Evolutionary conservation across 768 basidiomycete species (phyloP).

Genomic region (Trametes maxima): DNA sequence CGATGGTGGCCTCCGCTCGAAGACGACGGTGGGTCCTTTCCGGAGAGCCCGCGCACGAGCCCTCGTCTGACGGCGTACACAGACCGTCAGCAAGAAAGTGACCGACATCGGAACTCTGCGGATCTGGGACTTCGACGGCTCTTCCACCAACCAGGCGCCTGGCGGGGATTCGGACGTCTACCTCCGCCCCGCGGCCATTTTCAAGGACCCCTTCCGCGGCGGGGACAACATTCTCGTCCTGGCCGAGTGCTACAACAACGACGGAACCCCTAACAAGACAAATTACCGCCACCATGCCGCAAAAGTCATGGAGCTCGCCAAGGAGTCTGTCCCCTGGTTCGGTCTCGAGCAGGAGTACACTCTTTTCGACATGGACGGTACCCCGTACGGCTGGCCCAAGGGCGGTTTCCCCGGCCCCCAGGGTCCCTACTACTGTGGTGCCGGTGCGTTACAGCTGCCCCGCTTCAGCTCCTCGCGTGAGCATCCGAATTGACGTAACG

Average conservation of each 20-base stretch:
- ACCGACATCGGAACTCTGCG: constrained; percentile 90
- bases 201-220: constrained; percentile 99
- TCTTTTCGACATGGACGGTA: constrained; percentile 89
- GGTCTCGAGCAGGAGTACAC: constrained; percentile 99
- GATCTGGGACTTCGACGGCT: constrained; percentile 99
- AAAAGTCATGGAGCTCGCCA: constrained; percentile 94
- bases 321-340: constrained; percentile 87
- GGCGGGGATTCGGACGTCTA: constrained; percentile 96
- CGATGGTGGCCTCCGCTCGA: constrained; percentile 90
- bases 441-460: constrained; percentile 58
- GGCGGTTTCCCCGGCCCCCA: constrained; percentile 99
- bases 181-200: constrained; percentile 95
- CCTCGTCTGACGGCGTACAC: constrained; percentile 13
- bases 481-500: constrained; percentile 8
- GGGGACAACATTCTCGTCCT: constrained; percentile 98
- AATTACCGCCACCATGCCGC: constrained; percentile 93
- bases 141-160: constrained; percentile 96
- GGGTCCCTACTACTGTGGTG: constrained; percentile 99
- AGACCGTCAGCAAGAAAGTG: constrained; percentile 89
- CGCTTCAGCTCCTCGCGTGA: not conserved
- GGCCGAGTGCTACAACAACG: constrained; percentile 97
- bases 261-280: constrained; percentile 96
- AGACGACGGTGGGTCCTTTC: constrained; percentile 76
- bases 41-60: not conserved
- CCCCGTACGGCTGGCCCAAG: constrained; percentile 96